These are phyloP conservation scores for Candida khao-thaluensis DNA, from an alignment of 805 yeast species.

Conservation along the genomic window DNA sequence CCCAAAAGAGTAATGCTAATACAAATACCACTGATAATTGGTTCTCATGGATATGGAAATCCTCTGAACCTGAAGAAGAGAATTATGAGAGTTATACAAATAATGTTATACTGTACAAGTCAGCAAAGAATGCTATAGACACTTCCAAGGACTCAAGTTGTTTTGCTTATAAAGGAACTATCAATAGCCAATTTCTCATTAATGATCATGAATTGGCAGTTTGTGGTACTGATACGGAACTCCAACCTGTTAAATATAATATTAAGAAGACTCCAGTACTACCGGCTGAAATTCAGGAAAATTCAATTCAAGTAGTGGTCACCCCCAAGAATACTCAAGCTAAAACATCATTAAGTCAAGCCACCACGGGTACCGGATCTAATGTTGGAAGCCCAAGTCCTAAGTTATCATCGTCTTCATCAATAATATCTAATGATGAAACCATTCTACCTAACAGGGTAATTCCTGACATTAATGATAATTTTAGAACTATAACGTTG, in stretches of 20 bases:
- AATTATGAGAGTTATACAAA: conserved; percentile 22
- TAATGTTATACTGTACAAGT: conserved; percentile 25
- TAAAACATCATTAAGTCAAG: not conserved
- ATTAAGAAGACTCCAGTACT: conserved; percentile 31
- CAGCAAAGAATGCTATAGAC: conserved; percentile 35
- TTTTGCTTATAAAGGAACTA: conserved; percentile 30
- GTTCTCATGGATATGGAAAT: conserved; percentile 27
- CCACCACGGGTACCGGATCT: not conserved
- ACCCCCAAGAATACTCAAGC: not conserved
- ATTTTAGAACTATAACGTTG: conserved; percentile 24
- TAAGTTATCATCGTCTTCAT: conserved; percentile 8
- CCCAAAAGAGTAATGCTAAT: not conserved
- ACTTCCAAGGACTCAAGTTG: conserved; percentile 29
- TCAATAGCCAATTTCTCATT: conserved; percentile 14
- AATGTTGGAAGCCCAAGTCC: not conserved
- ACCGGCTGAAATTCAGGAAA: conserved; percentile 37
- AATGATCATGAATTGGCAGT: conserved; percentile 34
- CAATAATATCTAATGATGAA: conserved; percentile 2
- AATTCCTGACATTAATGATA: conserved; percentile 24
- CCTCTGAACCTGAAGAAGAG: conserved; percentile 15
- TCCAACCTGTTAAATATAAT: conserved; percentile 32
- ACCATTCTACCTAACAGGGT: conserved; percentile 4
- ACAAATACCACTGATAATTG: conserved; percentile 13
- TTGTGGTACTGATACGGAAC: conserved; percentile 30
- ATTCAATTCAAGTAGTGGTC: conserved; percentile 16